These are phyloP conservation scores for Saccharomycopsis guyanensis DNA, from an alignment of 805 yeast genomes.

Conservation along the genomic window DNA sequence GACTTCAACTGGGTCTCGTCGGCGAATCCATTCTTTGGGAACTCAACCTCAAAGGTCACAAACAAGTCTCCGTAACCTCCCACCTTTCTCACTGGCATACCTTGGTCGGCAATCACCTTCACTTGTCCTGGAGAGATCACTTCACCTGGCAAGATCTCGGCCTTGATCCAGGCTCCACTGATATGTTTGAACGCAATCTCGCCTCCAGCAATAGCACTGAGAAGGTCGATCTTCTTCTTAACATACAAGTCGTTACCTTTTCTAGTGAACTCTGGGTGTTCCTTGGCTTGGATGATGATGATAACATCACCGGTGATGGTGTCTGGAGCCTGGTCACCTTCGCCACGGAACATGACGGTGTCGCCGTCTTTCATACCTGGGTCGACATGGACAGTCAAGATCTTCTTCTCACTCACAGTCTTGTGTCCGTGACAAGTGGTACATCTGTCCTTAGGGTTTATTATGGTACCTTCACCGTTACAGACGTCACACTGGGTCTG, in stretches of 20 bases:
- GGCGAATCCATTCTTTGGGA: slow-evolving; percentile 74
- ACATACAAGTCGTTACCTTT: slow-evolving; percentile 80
- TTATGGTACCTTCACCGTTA: slow-evolving; percentile 85
- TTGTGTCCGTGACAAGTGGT: slow-evolving; percentile 82
- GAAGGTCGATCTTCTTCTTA: slow-evolving; percentile 80
- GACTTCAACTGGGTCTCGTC: slow-evolving; percentile 64
- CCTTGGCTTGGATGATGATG: slow-evolving; percentile 84
- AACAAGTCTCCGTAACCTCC: slow-evolving; percentile 87
- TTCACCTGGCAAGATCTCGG: slow-evolving; percentile 83
- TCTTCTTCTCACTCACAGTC: slow-evolving; percentile 80
- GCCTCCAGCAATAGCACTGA: slow-evolving; percentile 97
- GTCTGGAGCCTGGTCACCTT: slow-evolving; percentile 96
- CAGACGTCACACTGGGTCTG: slow-evolving; percentile 91
- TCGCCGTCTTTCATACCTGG: slow-evolving; percentile 97
- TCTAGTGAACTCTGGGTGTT: slow-evolving; percentile 77
- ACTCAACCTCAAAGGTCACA: slow-evolving; percentile 77
- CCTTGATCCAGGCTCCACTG: slow-evolving; percentile 85
- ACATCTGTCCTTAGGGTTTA: slow-evolving; percentile 85
- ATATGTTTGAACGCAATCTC: slow-evolving; percentile 80
- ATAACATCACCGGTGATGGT: slow-evolving; percentile 95
- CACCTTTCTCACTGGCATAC: slow-evolving; percentile 92
- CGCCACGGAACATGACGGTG: slow-evolving; percentile 83
- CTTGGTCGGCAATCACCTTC: slow-evolving; percentile 83
- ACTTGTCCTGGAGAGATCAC: slow-evolving; percentile 77
- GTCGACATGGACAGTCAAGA: slow-evolving; percentile 87